A percentile compares a stretch with the other conserved stretches of the same genome.
These are phyloP conservation scores for Backusella macrospora DNA, from an alignment of 192 early-diverging fungal genomes.

Conservation along the genomic window DNA sequence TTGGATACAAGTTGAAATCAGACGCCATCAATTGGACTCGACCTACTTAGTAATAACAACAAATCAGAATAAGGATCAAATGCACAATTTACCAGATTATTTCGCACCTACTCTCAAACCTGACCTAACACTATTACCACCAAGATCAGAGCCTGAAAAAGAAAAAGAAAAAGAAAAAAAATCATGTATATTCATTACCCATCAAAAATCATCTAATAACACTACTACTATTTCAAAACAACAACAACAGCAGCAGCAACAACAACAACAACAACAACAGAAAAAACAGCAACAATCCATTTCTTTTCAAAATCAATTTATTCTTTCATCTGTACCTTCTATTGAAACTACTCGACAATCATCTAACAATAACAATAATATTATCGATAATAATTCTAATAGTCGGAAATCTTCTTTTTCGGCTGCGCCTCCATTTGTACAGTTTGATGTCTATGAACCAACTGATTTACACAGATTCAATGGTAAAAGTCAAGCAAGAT, in stretches of 20 bases:
- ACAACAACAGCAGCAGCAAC: background rate
- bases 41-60: slow-evolving; percentile 2
- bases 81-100: background rate
- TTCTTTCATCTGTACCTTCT: slow-evolving; percentile 1
- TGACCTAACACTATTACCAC: background rate
- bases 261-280: background rate
- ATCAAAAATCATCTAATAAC: background rate
- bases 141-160: background rate
- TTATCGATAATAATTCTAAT: background rate
- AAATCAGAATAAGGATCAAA: background rate
- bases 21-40: slow-evolving; percentile 6
- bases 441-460: slow-evolving; percentile 21
- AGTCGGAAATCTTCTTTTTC: slow-evolving; percentile 25
- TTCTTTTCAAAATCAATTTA: slow-evolving; percentile 37
- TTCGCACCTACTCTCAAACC: slow-evolving; percentile 3
- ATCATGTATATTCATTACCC: slow-evolving; percentile 5
- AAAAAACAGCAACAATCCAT: slow-evolving; percentile 8
- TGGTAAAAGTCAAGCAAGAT: slow-evolving; percentile 33
- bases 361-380: background rate
- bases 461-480: slow-evolving; percentile 9
- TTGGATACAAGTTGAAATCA: slow-evolving; percentile 41
- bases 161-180: slow-evolving; percentile 14
- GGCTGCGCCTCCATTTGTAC: slow-evolving; percentile 24
- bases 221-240: slow-evolving; percentile 9
- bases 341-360: background rate